A percentile compares a stretch with the other conserved stretches of the same genome.
Conservation (phyloP, 495 filamentous ascomycete genomes). For the Xylaria bambusicola region DNA sequence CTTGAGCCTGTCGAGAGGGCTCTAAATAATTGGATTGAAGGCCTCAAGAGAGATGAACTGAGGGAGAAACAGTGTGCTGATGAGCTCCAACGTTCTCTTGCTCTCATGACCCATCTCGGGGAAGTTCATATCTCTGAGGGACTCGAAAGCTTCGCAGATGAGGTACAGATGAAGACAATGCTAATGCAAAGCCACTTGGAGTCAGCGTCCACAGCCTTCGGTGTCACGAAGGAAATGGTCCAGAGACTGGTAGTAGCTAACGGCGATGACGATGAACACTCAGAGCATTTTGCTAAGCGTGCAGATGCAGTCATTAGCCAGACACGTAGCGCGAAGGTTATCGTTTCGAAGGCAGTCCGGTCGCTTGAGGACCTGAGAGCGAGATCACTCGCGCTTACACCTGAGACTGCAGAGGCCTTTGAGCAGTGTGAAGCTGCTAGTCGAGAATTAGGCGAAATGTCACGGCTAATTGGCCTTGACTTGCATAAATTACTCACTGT, state of each 20-base stretch:
- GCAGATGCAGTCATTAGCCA: conserved; percentile 71
- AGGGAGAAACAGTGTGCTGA: conserved; percentile 76
- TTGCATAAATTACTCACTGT: conserved; percentile 67
- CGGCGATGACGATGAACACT: conserved; percentile 62
- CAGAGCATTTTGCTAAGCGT: conserved; percentile 67
- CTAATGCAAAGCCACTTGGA: conserved; percentile 83
- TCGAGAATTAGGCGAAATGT: conserved; percentile 65
- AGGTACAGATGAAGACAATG: conserved; percentile 69
- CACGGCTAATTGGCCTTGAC: conserved; percentile 65
- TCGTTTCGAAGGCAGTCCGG: conserved; percentile 75
- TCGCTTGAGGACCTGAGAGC: conserved; percentile 76
- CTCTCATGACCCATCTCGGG: conserved; percentile 80
- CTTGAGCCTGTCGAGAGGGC: conserved; percentile 91
- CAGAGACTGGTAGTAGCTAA: conserved; percentile 58
- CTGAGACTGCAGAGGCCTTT: conserved; percentile 52
- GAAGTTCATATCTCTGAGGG: conserved; percentile 75
- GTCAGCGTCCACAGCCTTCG: conserved; percentile 67
- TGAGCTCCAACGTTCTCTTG: conserved; percentile 80
- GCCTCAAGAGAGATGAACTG: conserved; percentile 79
- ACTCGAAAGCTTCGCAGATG: conserved; percentile 76
- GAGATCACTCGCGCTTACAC: conserved; percentile 72
- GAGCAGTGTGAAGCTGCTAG: conserved; percentile 63
- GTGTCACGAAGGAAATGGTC: conserved; percentile 63
- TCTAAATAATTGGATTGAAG: conserved; percentile 86
- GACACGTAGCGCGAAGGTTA: conserved; percentile 80